Percentiles rank a stretch among this genome's conserved stretches.
Conservation (phyloP, 805 yeast genomes). For the Candida ipomoeae region DNA sequence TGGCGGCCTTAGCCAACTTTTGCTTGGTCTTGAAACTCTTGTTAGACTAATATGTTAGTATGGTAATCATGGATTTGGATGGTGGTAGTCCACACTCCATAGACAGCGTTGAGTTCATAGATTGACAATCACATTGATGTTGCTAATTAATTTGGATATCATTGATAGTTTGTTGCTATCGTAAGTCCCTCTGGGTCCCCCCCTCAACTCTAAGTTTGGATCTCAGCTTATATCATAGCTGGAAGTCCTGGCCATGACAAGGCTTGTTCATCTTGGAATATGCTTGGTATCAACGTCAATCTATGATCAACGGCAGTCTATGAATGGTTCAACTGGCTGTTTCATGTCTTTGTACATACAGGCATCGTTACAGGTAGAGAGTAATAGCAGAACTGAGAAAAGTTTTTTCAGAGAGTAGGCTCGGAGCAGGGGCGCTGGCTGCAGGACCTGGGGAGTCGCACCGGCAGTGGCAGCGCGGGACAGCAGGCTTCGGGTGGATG, state of each 20-base stretch:
- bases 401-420: slow-evolving; percentile 14
- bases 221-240: too few species aligned
- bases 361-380: slow-evolving; percentile 32
- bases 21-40: slow-evolving; percentile 96
- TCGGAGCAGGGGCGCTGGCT: slow-evolving; percentile 2
- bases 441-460: slow-evolving; percentile 5
- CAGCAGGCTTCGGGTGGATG: slow-evolving; percentile 1
- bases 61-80: neutral
- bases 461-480: neutral
- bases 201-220: too few species aligned
- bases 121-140: too few species aligned
- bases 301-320: neutral
- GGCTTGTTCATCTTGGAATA: too few species aligned
- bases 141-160: too few species aligned
- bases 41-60: slow-evolving; percentile 63
- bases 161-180: too few species aligned
- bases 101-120: too few species aligned
- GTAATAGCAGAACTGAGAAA: slow-evolving; percentile 11
- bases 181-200: too few species aligned
- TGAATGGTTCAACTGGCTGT: too few species aligned
- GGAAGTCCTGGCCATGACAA: too few species aligned
- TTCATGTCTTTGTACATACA: slow-evolving; percentile 29
- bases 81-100: too few species aligned
- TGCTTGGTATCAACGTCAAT: neutral
- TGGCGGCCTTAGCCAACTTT: slow-evolving; percentile 97